These are phyloP conservation scores for Chaetomium tenue DNA, from an alignment of 495 filamentous ascomycete genomes.

Conservation along the genomic window DNA sequence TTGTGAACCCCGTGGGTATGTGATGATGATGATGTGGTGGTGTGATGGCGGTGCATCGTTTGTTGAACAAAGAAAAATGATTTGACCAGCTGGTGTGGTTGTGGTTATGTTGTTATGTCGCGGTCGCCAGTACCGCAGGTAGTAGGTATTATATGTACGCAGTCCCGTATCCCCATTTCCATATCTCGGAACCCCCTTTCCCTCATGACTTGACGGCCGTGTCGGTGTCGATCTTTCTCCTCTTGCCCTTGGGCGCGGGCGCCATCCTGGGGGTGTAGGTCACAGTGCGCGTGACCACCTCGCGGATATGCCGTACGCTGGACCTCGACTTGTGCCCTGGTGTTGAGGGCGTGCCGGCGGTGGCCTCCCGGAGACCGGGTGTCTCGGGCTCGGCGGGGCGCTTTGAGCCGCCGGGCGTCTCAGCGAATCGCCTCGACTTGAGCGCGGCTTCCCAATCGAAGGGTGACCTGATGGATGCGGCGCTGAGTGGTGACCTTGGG, in stretches of 20 bases:
- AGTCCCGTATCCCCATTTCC: neutral
- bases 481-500: conserved; percentile 50
- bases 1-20: neutral
- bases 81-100: neutral
- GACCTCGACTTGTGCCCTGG: conserved; percentile 41
- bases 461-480: conserved; percentile 55
- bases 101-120: neutral
- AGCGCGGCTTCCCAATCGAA: conserved; percentile 62
- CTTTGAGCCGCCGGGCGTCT: conserved; percentile 33
- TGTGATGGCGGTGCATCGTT: neutral
- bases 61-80: neutral
- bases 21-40: neutral
- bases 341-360: conserved; percentile 10
- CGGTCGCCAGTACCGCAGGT: neutral
- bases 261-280: conserved; percentile 69
- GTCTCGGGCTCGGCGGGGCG: conserved; percentile 41
- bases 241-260: conserved; percentile 72
- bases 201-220: conserved; percentile 34
- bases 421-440: conserved; percentile 51
- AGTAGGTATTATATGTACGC: conserved; percentile 4
- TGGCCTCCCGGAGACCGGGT: conserved; percentile 14
- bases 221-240: conserved; percentile 62
- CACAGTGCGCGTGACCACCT: conserved; percentile 74
- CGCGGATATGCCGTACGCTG: conserved; percentile 57
- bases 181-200: neutral